Percentiles rank a stretch among this genome's conserved stretches.
phyloP scores from a whole-genome alignment of 2,329 filamentous ascomycete species.

The Fusarium goolgardi region DNA sequence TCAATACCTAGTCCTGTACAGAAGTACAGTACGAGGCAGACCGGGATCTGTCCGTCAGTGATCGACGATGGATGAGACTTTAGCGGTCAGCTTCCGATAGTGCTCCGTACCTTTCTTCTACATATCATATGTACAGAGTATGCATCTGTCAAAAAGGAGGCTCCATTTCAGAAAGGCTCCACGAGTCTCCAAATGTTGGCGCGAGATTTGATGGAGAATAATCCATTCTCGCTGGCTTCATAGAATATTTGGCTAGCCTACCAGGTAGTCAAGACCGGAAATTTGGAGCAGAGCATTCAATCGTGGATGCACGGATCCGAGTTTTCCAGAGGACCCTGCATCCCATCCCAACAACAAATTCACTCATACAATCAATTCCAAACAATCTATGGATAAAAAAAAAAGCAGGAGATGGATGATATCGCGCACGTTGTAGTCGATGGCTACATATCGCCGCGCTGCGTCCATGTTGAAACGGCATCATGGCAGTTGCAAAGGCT shows the following conservation, averaged over 20 bases:
- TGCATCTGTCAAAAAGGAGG: not conserved
- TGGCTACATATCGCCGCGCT: slow-evolving; percentile 1
- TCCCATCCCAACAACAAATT: slow-evolving; percentile 42
- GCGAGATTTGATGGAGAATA: slow-evolving; percentile 32
- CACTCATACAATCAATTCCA: slow-evolving; percentile 46
- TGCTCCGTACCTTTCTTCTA: slow-evolving; percentile 11
- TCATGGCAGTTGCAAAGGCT: slow-evolving; percentile 3
- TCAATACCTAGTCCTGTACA: not conserved
- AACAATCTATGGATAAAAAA: slow-evolving; percentile 7
- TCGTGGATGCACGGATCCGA: slow-evolving; percentile 33
- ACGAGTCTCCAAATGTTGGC: slow-evolving; percentile 35
- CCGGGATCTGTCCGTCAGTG: slow-evolving; percentile 24
- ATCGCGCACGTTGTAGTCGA: slow-evolving; percentile 14
- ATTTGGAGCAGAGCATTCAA: slow-evolving; percentile 29
- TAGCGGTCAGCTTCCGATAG: slow-evolving; percentile 40
- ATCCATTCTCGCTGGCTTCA: slow-evolving; percentile 27
- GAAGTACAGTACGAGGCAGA: slow-evolving; percentile 24
- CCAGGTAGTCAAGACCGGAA: slow-evolving; percentile 22
- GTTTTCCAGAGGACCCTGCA: slow-evolving; percentile 44
- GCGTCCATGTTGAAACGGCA: slow-evolving; percentile 12
- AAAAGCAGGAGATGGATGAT: slow-evolving; percentile 17
- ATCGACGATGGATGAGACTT: slow-evolving; percentile 36
- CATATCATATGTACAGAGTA: not conserved
- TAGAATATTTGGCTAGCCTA: slow-evolving; percentile 15
- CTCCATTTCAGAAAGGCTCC: slow-evolving; percentile 25